Evolutionary conservation across 2,329 filamentous ascomycete species (phyloP), one percentile per base, ranked within the genome.

Genomic region (Penicillium brevicompactum): DNA sequence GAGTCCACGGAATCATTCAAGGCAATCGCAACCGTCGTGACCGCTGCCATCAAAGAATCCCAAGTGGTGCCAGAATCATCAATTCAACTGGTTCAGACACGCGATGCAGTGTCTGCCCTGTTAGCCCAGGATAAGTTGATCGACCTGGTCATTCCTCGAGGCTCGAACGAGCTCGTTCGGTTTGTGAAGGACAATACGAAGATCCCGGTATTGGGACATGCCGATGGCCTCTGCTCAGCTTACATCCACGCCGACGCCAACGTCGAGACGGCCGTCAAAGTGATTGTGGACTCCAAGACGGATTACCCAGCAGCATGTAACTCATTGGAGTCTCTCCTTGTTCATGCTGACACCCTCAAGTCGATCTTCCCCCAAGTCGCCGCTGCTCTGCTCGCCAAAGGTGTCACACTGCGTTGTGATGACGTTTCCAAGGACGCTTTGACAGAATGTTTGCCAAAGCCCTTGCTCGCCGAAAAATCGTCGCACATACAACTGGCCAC

Each of bases 271-370:
- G 90, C 91, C 11, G 82, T 84, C 18, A 85, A 85, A 58, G 88
- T 96, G 51, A 80, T 97, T 46, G 81, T 96, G 51, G 94, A 99
- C 76, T 89, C 93, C 45, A 99, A 99, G 78, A 92, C 90, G 24
- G 90, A 88, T 74, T 99, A 99, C 70, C 91, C 93, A 1, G 94
- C 94, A 37, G 94, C 93, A 13, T 99, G 94, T 81, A 99, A 99
- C 78, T 87, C 89, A 41, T 77, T 92, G n/a, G 94, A 99, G 77
- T 95, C 92, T 1, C 82, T 99, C 9, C 84, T 99, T 16, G 89
- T 97, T 4, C 87, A 97, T 65, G 82, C 90, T 58, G 76, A 83
- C 14, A 87, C 87, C 0, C 79, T 96, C 3, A 70, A 75, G 32
- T 87, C 84, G 4, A 72, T 90, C 37, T 83, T 96, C 42, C 89